These are phyloP conservation scores for Gossypium gossypioides DNA, from an alignment of 441 rosid genomes.

Conservation along the genomic window DNA sequence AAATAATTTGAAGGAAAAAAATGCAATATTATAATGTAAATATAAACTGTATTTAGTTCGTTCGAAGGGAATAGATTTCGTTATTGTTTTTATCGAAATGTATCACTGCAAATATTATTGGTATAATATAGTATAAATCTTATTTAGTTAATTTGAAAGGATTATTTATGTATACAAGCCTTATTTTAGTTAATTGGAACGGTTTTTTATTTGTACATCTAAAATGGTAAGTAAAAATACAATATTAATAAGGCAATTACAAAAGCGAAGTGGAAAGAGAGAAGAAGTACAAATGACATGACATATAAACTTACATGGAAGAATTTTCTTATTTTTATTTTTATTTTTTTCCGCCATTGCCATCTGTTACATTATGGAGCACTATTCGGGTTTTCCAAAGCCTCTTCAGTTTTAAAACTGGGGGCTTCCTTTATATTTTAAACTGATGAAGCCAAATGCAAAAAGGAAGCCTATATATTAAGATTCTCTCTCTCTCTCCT, in stretches of 20 bases:
- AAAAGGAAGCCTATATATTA: not conserved
- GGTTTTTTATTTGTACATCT: not conserved
- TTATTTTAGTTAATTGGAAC: not conserved
- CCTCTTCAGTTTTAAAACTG: constrained; percentile 6
- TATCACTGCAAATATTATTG: not conserved
- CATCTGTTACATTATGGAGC: constrained; percentile 28
- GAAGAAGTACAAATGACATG: not conserved
- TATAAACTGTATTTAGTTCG: not conserved
- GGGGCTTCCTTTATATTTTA: constrained; percentile 12
- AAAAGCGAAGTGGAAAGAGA: constrained; percentile 1
- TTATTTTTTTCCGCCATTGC: constrained; percentile 8
- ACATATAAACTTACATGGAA: constrained; percentile 9
- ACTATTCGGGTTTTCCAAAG: constrained; percentile 29
- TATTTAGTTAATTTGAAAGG: no score
- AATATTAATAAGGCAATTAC: not conserved
- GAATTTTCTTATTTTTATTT: not conserved
- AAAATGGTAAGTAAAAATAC: not conserved
- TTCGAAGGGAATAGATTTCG: no score
- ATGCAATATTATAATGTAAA: not conserved
- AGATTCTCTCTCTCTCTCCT: not conserved
- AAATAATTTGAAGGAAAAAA: not conserved
- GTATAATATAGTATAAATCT: not conserved
- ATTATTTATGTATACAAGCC: not conserved
- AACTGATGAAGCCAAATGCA: constrained; percentile 10
- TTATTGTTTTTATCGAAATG: not conserved